Conservation (phyloP, 306 rosid genomes). For the Quercus aquifolioides region DNA sequence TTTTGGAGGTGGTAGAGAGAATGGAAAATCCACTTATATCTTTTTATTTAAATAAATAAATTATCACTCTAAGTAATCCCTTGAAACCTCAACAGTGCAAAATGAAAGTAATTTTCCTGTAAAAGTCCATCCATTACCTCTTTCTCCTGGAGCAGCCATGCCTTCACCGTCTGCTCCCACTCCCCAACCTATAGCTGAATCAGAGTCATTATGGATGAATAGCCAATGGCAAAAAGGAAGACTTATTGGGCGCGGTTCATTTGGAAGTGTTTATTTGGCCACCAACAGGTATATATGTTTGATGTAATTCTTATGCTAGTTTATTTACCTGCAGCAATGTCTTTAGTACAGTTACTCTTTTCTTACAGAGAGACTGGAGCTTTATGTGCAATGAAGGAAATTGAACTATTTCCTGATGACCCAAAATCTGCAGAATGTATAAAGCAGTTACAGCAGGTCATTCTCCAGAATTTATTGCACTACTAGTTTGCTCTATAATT, state of each 20-base stretch:
- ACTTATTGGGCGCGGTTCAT: no score
- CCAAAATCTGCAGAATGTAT: conserved; percentile 85
- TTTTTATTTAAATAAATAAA: no score
- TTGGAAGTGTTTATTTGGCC: no score
- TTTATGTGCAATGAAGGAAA: conserved; percentile 99
- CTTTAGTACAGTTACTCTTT: not conserved
- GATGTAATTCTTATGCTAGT: not conserved
- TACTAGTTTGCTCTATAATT: not conserved
- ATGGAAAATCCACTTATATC: no score
- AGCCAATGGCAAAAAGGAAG: conserved; percentile 68
- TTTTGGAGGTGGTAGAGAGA: no score
- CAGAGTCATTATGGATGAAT: conserved; percentile 50
- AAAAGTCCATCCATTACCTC: conserved; percentile 80
- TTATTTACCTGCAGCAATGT: conserved; percentile 13
- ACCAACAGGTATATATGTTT: no score
- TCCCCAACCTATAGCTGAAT: conserved; percentile 37
- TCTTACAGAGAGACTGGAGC: conserved; percentile 78
- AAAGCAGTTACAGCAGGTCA: conserved; percentile 93
- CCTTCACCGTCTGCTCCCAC: conserved; percentile 40
- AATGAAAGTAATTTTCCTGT: conserved; percentile 44
- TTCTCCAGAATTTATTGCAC: not conserved
- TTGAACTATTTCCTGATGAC: conserved; percentile 75
- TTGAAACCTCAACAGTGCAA: conserved; percentile 34
- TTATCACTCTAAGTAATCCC: conserved; percentile 28
- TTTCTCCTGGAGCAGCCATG: conserved; percentile 73